Evolutionary conservation across 1,139 yeast genomes (phyloP).

Genomic region (Zhuliangozyma blackwelliae): DNA sequence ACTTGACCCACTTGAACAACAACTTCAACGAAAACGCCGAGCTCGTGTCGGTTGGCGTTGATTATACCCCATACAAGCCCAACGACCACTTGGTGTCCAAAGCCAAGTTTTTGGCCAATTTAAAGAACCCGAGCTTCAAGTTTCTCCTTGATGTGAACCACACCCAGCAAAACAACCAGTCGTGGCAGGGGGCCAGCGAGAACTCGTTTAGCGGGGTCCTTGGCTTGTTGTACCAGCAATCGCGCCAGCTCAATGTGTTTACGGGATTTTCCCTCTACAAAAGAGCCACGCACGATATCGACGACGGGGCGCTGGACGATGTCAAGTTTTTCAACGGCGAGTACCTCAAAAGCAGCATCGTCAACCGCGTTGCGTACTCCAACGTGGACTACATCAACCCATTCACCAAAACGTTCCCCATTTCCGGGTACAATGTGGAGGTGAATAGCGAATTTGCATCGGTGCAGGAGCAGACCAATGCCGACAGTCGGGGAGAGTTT

Average conservation of each 20-base stretch:
- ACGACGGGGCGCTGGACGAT: conserved; percentile 31
- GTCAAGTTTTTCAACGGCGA: conserved; percentile 31
- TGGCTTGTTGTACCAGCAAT: conserved; percentile 35
- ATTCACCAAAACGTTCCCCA: conserved; percentile 28
- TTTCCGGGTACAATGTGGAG: conserved; percentile 20
- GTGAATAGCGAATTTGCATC: conserved; percentile 30
- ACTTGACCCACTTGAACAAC: conserved; percentile 38
- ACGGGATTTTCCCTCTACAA: conserved; percentile 42
- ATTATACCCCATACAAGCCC: conserved; percentile 46
- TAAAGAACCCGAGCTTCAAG: conserved; percentile 39
- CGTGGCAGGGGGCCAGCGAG: conserved; percentile 35
- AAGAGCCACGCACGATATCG: conserved; percentile 39
- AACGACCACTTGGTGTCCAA: conserved; percentile 37
- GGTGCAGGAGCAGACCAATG: conserved; percentile 26
- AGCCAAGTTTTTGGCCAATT: conserved; percentile 30
- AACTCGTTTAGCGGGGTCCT: conserved; percentile 37
- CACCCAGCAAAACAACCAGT: conserved; percentile 36
- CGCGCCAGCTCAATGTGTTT: conserved; percentile 17
- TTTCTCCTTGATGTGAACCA: conserved; percentile 33
- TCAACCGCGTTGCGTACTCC: conserved; percentile 22
- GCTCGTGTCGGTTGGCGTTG: conserved; percentile 36
- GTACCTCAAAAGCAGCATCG: conserved; percentile 32
- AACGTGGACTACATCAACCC: conserved; percentile 21
- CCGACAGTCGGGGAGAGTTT: conserved; percentile 20
- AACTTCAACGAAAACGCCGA: conserved; percentile 45